Percentiles rank a stretch among this genome's conserved stretches.
These are phyloP conservation scores for Nakazawaea pomicola DNA, from an alignment of 805 yeast species.

Conservation along the genomic window DNA sequence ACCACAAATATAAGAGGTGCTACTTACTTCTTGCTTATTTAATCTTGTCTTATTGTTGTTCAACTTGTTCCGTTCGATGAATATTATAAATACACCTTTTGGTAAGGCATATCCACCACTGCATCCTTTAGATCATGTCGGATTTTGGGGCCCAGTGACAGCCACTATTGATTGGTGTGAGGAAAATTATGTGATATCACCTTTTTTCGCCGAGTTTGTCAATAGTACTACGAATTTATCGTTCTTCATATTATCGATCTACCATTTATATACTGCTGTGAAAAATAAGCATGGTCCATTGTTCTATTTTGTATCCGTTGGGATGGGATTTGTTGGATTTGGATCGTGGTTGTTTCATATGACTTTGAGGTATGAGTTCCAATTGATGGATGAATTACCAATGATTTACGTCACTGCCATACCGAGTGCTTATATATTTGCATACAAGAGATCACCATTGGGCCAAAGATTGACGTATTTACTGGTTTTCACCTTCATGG, in stretches of 20 bases:
- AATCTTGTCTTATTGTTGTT: no score
- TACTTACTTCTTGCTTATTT: no score
- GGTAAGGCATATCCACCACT: constrained; percentile 5
- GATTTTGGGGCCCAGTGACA: constrained; percentile 80
- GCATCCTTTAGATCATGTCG: constrained; percentile 23
- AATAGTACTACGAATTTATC: constrained; percentile 73
- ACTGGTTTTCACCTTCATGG: constrained; percentile 20
- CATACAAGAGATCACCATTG: constrained; percentile 22
- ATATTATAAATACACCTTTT: neutral
- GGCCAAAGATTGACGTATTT: constrained; percentile 10
- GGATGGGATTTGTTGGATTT: constrained; percentile 84
- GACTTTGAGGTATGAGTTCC: constrained; percentile 88
- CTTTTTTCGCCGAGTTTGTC: constrained; percentile 84
- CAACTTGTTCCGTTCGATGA: neutral
- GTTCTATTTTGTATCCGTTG: constrained; percentile 66
- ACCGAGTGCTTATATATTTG: constrained; percentile 51
- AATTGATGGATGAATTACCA: constrained; percentile 90
- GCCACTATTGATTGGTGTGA: constrained; percentile 99
- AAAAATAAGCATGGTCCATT: constrained; percentile 62
- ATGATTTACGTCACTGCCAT: constrained; percentile 98
- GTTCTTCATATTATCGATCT: constrained; percentile 25
- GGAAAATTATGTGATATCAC: constrained; percentile 86
- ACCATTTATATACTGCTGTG: constrained; percentile 47
- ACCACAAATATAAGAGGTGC: no score
- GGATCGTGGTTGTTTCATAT: constrained; percentile 96